Base-by-base conservation (phyloP, 2,329 filamentous ascomycete species). In the Sporothrix pallida region DNA sequence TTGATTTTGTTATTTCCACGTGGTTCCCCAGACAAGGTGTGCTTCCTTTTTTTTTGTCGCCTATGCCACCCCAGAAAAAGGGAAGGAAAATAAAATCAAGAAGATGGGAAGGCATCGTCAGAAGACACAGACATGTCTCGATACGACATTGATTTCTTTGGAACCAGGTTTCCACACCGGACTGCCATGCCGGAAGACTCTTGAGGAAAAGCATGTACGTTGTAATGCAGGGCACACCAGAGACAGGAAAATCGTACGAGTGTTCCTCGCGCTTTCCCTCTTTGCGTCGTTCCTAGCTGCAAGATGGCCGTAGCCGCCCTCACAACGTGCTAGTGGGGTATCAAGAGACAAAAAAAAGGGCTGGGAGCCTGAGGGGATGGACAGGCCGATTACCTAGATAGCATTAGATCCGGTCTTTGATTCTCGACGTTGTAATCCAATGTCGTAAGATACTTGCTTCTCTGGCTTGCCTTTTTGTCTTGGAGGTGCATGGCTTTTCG, bases 201-300 rank as follows among this genome's bases (percentile, higher is more conserved):
- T 26, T 26, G 52, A 20, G 13, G 13, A 13, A 3, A 26, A 26
- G 23, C 2, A 50, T 50, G 46, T 23, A 68, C 23, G 20, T 50
- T 44, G 46, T 68, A 52, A 12, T 17, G 46, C 3, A 20, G 31
- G 10, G 9, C 52, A 54, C 52, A 10, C 17, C n/a, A 48, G 9
- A 26, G 20, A 42, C 12, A 52, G 46, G 48, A 48, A 67, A 67
- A 44, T 67, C 62, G 62, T 67, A 67, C 42, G 42, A 48, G 62
- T 26, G n/a, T 8, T 48, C n/a, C 42, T 15, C 42, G 15, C 20
- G 42, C n/a, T 37, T 48, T n/a, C 62, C 62, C 62, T 63, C 62
- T 42, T 67, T 67, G 62, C 62, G 26, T 48, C 42, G n/a, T 26
- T 46, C 56, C 1, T 37, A 4, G 56, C 56, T 37, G 56, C 56